phyloP scores from a whole-genome alignment of 2,329 filamentous ascomycete genomes.

The Neopestalotiopsis rosae region DNA sequence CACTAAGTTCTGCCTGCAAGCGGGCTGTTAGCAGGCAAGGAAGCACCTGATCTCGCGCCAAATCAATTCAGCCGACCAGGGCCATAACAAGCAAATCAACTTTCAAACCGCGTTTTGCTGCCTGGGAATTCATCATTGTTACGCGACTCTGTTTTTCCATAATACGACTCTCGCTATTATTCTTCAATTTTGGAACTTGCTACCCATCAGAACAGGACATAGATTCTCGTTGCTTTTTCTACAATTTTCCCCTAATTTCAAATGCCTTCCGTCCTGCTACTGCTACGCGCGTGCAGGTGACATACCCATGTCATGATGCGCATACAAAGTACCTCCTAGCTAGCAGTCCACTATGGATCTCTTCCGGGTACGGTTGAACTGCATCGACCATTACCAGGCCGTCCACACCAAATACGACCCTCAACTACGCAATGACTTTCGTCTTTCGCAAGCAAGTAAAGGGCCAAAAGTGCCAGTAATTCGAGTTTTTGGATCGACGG shows the following conservation, averaged over 20 bases:
- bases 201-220: not conserved
- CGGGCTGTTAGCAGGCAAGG: too few relatives aligned
- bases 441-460: slow-evolving; percentile 61
- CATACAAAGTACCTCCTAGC: not conserved
- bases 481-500: slow-evolving; percentile 88
- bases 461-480: slow-evolving; percentile 83
- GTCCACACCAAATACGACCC: slow-evolving; percentile 82
- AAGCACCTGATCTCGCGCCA: slow-evolving; percentile 6
- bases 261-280: not conserved
- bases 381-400: slow-evolving; percentile 92
- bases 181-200: not conserved
- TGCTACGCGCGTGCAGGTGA: not conserved
- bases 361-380: slow-evolving; percentile 92
- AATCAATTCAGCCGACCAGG: not conserved
- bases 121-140: not conserved
- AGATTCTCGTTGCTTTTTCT: not conserved
- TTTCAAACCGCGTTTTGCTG: slow-evolving; percentile 1
- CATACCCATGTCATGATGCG: slow-evolving; percentile 21
- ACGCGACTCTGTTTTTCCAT: not conserved
- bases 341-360: slow-evolving; percentile 57
- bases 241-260: not conserved
- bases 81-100: not conserved
- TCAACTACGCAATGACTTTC: slow-evolving; percentile 70
- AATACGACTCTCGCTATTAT: not conserved
- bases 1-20: not conserved